phyloP scores from a whole-genome alignment of 2,329 filamentous ascomycete species.

The Pseudogymnoascus verrucosus region DNA sequence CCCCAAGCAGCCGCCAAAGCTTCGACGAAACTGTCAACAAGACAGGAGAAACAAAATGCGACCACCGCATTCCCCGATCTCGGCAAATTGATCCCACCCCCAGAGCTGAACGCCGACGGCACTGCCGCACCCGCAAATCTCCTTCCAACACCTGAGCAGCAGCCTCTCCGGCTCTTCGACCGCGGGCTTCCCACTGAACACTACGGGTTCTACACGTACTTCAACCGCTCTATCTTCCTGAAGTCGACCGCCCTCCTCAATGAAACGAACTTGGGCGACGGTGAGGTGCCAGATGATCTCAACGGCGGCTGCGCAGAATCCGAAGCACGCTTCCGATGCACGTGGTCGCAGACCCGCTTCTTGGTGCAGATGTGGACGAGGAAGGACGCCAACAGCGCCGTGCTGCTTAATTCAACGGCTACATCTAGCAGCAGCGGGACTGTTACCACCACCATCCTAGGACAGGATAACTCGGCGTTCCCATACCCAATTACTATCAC shows the following conservation, averaged over 20 bases:
- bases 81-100: constrained; percentile 52
- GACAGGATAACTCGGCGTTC: constrained; percentile 42
- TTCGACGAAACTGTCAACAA: not conserved
- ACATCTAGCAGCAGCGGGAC: constrained; percentile 12
- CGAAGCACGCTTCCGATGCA: constrained; percentile 48
- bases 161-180: constrained; percentile 80
- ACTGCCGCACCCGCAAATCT: constrained; percentile 64
- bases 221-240: constrained; percentile 78
- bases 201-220: constrained; percentile 92
- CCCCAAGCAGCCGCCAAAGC: constrained; percentile 19
- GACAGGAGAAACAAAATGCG: not conserved
- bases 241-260: constrained; percentile 47
- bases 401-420: constrained; percentile 30
- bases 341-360: constrained; percentile 53
- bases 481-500: constrained; percentile 56
- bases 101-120: constrained; percentile 57
- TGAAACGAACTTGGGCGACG: constrained; percentile 31
- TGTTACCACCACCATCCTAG: constrained; percentile 24
- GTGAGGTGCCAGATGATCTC: constrained; percentile 39
- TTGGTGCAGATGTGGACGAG: constrained; percentile 60
- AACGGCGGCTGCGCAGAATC: constrained; percentile 46
- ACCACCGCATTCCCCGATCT: constrained; percentile 32
- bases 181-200: constrained; percentile 74
- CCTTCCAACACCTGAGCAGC: constrained; percentile 61
- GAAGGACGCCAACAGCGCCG: constrained; percentile 33